phyloP scores from a whole-genome alignment of 2,329 filamentous ascomycete species.

The Thielaviopsis euricoi region DNA sequence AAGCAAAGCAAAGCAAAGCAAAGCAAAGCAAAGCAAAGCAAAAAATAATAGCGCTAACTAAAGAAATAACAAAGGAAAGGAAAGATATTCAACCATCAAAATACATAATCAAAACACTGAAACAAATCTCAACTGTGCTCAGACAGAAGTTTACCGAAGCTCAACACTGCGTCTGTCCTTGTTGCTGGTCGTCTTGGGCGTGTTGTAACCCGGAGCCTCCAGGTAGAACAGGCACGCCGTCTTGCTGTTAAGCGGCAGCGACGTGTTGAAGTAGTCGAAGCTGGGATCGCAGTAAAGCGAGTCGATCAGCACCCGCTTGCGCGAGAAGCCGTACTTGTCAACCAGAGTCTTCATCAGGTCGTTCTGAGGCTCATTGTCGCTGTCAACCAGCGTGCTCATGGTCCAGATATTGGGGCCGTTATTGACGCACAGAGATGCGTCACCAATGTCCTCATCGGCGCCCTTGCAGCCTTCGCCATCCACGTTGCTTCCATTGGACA shows the following conservation, averaged over 20 bases:
- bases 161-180: neutral
- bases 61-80: neutral
- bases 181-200: neutral
- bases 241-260: constrained; percentile 3
- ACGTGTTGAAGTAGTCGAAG: constrained; percentile 1
- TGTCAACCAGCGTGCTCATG: constrained; percentile 6
- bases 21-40: neutral
- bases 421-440: constrained; percentile 3
- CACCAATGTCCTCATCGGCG: constrained; percentile 1
- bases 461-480: neutral
- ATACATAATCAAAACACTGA: neutral
- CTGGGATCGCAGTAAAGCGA: constrained; percentile 7
- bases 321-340: constrained; percentile 10
- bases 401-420: constrained; percentile 1
- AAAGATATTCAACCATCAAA: neutral
- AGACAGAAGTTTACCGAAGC: neutral
- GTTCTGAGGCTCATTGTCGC: constrained; percentile 4
- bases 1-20: neutral
- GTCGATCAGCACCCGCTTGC: constrained; percentile 5
- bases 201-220: neutral
- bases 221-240: constrained; percentile 6
- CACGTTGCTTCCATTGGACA: constrained; percentile 1
- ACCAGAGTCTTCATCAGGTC: constrained; percentile 7
- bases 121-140: neutral
- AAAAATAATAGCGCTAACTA: no score